Evolutionary conservation across 306 rosid species (phyloP).

Genomic region (Begonia fuchsioides): DNA sequence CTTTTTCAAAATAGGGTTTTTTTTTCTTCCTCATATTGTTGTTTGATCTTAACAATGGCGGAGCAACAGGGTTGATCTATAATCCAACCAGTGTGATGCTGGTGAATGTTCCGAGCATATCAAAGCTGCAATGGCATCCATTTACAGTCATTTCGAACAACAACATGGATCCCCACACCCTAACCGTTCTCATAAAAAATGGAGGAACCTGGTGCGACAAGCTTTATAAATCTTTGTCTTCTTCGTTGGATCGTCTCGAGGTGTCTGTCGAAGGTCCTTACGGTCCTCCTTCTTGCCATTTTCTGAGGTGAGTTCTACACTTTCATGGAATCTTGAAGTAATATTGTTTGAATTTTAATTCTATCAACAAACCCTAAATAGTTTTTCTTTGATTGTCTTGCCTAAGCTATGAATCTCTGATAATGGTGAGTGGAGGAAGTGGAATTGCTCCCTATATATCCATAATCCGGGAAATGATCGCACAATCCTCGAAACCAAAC

Average conservation of each 20-base stretch:
- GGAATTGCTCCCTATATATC: no score
- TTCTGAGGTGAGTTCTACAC: constrained; percentile 28
- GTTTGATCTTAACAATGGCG: no score
- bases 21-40: no score
- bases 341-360: neutral
- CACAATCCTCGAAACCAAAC: constrained; percentile 18
- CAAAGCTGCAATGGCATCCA: constrained; percentile 81
- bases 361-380: neutral
- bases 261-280: constrained; percentile 85
- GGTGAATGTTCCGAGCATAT: constrained; percentile 50
- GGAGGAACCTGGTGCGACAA: constrained; percentile 48
- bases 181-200: constrained; percentile 37
- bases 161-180: constrained; percentile 30
- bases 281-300: constrained; percentile 37
- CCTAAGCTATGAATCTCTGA: no score
- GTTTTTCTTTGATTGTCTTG: neutral
- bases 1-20: no score
- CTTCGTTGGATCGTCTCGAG: constrained; percentile 22
- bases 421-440: no score
- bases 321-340: neutral
- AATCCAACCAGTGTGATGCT: constrained; percentile 51
- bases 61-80: constrained; percentile 29
- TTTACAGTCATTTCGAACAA: constrained; percentile 51
- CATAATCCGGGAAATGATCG: constrained; percentile 33
- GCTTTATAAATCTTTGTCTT: constrained; percentile 31